Base-by-base conservation (phyloP, 306 rosid species). In the Albizia julibrissin region DNA sequence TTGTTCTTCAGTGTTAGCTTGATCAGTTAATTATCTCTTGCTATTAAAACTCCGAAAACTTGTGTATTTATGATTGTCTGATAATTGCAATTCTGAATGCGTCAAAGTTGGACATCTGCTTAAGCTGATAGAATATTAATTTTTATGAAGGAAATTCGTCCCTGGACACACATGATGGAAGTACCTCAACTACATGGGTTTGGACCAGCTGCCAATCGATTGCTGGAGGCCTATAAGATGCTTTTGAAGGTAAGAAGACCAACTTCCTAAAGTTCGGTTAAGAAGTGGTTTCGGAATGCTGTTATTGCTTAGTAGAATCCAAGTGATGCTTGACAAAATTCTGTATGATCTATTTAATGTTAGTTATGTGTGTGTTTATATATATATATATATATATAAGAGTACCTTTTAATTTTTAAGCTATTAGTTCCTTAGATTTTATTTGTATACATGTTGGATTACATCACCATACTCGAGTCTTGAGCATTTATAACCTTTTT, bases 161-260 rank as follows among this genome's bases (percentile, higher is more conserved):
- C 99, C n/a, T 91, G 99, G 99, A 93, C 98, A 44, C 99, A 95
- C 87, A 95, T 95, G 99, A 95, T 95, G 99, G 99, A 95, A 91
- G 99, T 93, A 79, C 99, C 99, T 59, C 99, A 95, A 81, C 98
- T 95, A 75, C 99, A 95, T 83, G 97, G 99, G 76, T 95, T 95
- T 75, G 98, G 99, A 71, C 98, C 99, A 44, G 98, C 99, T 82
- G 97, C 99, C 86, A 93, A 95, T 72, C 95, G 97, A 70, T 87
- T 93, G 64, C 90, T 95, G 88, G 97, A 93, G 89, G 99, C 99
- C 3, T 95, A 95, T 88, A 93, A 95, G 86, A 90, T 91, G 95
- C 97, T 95, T 82, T 87, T 95, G 79, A 95, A 95, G 99, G 99
- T 95, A 87, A 65, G 58, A 68, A 69, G 29, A 49, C 72, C 59